A percentile compares a stretch with the other conserved stretches of the same genome.
phyloP scores from a whole-genome alignment of 208 protist genomes.

The Crithidia bombi region DNA sequence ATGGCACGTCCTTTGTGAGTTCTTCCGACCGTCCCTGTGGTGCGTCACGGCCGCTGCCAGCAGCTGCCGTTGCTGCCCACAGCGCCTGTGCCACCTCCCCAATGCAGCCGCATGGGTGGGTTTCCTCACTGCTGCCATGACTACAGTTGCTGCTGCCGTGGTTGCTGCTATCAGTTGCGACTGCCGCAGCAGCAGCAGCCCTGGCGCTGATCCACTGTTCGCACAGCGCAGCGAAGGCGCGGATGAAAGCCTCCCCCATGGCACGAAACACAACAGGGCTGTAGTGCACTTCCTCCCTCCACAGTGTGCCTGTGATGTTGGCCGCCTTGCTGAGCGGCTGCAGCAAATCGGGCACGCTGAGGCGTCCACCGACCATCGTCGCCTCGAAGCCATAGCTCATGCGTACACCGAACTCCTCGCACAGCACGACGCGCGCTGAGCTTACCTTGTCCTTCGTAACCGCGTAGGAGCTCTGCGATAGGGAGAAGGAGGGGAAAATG shows the following conservation, averaged over 20 bases:
- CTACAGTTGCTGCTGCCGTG: slow-evolving; percentile 7
- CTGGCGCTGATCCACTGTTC: slow-evolving; percentile 23
- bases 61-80: slow-evolving; percentile 30
- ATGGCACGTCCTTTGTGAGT: neutral
- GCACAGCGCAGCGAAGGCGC: slow-evolving; percentile 20
- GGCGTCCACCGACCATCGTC: slow-evolving; percentile 89
- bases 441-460: slow-evolving; percentile 89
- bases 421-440: slow-evolving; percentile 92
- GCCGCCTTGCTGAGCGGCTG: neutral
- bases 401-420: slow-evolving; percentile 89
- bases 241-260: slow-evolving; percentile 35
- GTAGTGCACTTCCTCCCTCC: slow-evolving; percentile 29
- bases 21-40: slow-evolving; percentile 5
- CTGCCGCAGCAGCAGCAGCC: neutral
- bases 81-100: slow-evolving; percentile 20
- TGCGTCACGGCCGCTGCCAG: slow-evolving; percentile 25
- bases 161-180: neutral
- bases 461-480: slow-evolving; percentile 82
- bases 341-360: slow-evolving; percentile 28
- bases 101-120: neutral
- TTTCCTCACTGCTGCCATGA: slow-evolving; percentile 6
- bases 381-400: slow-evolving; percentile 95
- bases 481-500: slow-evolving; percentile 67
- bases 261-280: slow-evolving; percentile 28
- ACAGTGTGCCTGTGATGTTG: neutral